phyloP scores from a whole-genome alignment of 805 yeast species.

The Dipodascus albidus region DNA sequence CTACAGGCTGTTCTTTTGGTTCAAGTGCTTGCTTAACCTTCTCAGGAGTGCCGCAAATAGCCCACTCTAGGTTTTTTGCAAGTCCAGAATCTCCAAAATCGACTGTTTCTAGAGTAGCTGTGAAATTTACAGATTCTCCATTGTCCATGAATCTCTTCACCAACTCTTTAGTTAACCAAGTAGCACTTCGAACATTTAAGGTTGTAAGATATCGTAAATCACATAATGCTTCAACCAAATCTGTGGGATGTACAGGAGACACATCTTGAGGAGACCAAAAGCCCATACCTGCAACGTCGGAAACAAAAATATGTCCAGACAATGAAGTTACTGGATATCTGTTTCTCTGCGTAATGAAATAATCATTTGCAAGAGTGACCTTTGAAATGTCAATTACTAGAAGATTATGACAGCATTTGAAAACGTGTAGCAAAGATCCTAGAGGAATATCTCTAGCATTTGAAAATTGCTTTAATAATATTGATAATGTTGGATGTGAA shows the following conservation, averaged over 20 bases:
- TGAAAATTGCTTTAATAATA: slow-evolving; percentile 45
- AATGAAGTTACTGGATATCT: slow-evolving; percentile 11
- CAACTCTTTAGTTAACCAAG: slow-evolving; percentile 35
- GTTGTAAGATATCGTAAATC: slow-evolving; percentile 27
- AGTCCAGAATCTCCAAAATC: slow-evolving; percentile 40
- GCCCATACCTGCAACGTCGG: slow-evolving; percentile 26
- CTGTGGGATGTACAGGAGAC: slow-evolving; percentile 12
- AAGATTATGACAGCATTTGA: slow-evolving; percentile 57
- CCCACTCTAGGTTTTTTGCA: slow-evolving; percentile 39
- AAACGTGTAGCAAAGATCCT: slow-evolving; percentile 59
- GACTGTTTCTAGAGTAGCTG: slow-evolving; percentile 15
- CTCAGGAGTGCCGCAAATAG: slow-evolving; percentile 11
- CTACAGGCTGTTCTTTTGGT: background rate
- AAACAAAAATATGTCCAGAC: slow-evolving; percentile 19
- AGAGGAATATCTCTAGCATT: slow-evolving; percentile 66
- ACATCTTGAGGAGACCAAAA: slow-evolving; percentile 23
- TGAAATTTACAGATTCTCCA: slow-evolving; percentile 13
- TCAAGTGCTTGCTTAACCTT: background rate
- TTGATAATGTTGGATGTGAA: slow-evolving; percentile 20
- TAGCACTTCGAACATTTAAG: slow-evolving; percentile 34
- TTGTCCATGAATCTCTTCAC: slow-evolving; percentile 13
- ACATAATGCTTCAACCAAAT: slow-evolving; percentile 18
- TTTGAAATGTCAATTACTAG: slow-evolving; percentile 44
- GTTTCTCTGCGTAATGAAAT: slow-evolving; percentile 23
- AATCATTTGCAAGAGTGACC: slow-evolving; percentile 57